Percentiles rank a stretch among this genome's conserved stretches.
Evolutionary conservation across 176 grass and related monocot species (phyloP).

Genomic region (Zoysia pacifica): DNA sequence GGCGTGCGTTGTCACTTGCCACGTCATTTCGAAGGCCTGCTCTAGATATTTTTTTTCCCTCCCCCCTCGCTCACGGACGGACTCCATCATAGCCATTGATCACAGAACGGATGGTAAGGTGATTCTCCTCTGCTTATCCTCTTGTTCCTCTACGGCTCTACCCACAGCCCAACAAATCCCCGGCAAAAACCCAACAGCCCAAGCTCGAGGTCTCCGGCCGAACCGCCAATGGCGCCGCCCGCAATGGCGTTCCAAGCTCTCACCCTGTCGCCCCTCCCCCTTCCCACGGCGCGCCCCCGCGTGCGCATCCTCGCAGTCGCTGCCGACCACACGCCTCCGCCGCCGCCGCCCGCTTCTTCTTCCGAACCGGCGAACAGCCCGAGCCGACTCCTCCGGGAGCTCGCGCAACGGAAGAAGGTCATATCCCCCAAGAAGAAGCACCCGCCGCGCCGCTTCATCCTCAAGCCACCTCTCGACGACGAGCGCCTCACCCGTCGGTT

Average conservation of each 20-base stretch:
- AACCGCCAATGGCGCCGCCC: conserved; percentile 43
- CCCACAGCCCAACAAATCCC: conserved; percentile 30
- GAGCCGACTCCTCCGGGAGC: conserved; percentile 81
- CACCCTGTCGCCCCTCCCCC: conserved; percentile 13
- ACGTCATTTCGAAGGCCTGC: too few species aligned
- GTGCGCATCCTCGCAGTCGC: conserved; percentile 32
- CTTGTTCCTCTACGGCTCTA: conserved; percentile 32
- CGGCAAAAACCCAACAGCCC: conserved; percentile 30
- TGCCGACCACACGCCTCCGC: conserved; percentile 43
- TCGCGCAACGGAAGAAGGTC: conserved; percentile 84
- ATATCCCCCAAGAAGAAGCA: conserved; percentile 83
- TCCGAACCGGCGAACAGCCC: conserved; percentile 77
- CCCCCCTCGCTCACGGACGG: too few species aligned
- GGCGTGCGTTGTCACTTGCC: too few species aligned
- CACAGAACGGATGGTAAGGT: neutral
- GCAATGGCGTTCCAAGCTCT: conserved; percentile 57
- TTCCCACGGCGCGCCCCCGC: conserved; percentile 14
- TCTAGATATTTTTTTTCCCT: too few species aligned
- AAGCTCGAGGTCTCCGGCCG: neutral
- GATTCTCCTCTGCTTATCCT: conserved; percentile 50
- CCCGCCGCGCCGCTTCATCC: conserved; percentile 79
- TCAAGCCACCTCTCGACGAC: conserved; percentile 93
- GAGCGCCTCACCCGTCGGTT: conserved; percentile 85
- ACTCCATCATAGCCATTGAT: conserved; percentile 8
- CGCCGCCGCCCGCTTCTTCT: conserved; percentile 21